phyloP scores from a whole-genome alignment of 305 asterid species.

The Euphrasia arctica region DNA sequence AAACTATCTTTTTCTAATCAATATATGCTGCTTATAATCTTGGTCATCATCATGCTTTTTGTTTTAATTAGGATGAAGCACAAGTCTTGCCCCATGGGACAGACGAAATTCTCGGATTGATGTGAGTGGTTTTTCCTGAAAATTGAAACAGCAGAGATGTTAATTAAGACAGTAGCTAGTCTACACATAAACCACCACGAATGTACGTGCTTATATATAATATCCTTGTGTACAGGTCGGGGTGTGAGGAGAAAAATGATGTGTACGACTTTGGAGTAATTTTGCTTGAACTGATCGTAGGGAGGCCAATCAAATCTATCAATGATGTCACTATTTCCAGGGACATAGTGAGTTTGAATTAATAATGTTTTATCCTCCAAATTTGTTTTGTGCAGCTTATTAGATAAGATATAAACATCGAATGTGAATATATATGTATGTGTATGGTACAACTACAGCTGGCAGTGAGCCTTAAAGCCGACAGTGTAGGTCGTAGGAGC shows the following conservation, averaged over 20 bases:
- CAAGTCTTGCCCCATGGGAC: conserved; percentile 37
- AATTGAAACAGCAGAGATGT: too few species aligned
- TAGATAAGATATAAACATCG: not conserved
- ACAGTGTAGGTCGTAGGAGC: conserved; percentile 45
- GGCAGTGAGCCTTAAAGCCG: conserved; percentile 55
- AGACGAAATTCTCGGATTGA: conserved; percentile 43
- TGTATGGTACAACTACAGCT: conserved; percentile 34
- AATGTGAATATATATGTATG: too few species aligned
- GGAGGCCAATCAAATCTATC: conserved; percentile 47
- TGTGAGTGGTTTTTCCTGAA: conserved; percentile 33
- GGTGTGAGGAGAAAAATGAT: conserved; percentile 50
- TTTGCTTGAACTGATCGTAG: conserved; percentile 68
- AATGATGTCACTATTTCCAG: conserved; percentile 50
- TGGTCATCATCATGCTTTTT: conserved; percentile 3
- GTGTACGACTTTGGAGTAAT: conserved; percentile 85
- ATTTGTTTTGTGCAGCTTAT: not conserved
- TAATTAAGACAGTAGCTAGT: too few species aligned
- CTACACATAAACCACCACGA: too few species aligned
- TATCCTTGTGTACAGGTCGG: conserved; percentile 30
- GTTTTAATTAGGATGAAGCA: conserved; percentile 36
- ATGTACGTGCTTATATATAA: too few species aligned
- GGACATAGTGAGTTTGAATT: conserved; percentile 53
- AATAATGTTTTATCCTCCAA: not conserved
- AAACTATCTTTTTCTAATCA: too few species aligned
- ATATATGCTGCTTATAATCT: too few species aligned